A percentile compares a stretch with the other conserved stretches of the same genome.
phyloP scores from a whole-genome alignment of 1,139 yeast genomes.

The Yamadazyma dendronema region DNA sequence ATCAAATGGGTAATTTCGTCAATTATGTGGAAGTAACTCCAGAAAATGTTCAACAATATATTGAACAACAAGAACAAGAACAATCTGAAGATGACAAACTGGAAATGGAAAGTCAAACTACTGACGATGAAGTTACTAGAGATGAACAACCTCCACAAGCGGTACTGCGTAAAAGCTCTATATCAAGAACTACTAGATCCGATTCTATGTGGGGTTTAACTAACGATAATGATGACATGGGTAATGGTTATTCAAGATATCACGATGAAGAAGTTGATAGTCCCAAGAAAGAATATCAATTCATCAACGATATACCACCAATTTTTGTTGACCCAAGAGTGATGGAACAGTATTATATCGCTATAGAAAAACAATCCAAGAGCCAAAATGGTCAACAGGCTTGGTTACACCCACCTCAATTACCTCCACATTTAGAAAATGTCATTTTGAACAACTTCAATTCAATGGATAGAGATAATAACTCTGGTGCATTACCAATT shows the following conservation, averaged over 20 bases:
- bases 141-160: constrained; percentile 12
- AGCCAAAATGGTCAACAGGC: constrained; percentile 64
- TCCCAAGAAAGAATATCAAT: constrained; percentile 31
- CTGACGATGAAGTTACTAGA: constrained; percentile 11
- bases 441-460: constrained; percentile 48
- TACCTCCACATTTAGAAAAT: constrained; percentile 50
- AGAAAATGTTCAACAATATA: constrained; percentile 34
- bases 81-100: constrained; percentile 13
- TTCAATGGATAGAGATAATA: constrained; percentile 45
- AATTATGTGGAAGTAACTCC: constrained; percentile 49
- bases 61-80: constrained; percentile 19
- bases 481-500: constrained; percentile 49
- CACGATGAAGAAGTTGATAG: constrained; percentile 57
- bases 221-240: constrained; percentile 75
- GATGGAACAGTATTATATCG: constrained; percentile 62
- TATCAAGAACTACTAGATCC: constrained; percentile 31
- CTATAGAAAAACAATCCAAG: constrained; percentile 68
- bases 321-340: constrained; percentile 78
- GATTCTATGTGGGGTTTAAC: constrained; percentile 59
- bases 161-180: constrained; percentile 25
- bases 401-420: constrained; percentile 61
- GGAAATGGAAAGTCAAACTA: constrained; percentile 8
- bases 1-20: constrained; percentile 52
- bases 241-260: constrained; percentile 74
- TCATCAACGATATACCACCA: constrained; percentile 77